phyloP scores from a whole-genome alignment of 1,284 basidiomycete genomes.

The Flammula alnicola region DNA sequence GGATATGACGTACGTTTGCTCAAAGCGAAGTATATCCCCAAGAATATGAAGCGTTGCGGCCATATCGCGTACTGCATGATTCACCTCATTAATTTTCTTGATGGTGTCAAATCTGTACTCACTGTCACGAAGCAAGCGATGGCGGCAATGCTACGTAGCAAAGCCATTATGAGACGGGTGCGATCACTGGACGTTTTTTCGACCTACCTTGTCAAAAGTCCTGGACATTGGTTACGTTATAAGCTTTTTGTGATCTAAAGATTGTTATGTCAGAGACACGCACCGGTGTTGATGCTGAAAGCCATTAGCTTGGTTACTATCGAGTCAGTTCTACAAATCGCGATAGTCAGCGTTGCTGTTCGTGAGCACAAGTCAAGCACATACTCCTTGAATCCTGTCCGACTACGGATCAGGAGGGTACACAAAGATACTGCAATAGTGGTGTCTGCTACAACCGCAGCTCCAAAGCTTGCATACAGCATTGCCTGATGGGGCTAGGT shows the following conservation, averaged over 20 bases:
- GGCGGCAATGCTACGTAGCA: conserved; percentile 22
- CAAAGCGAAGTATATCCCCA: conserved; percentile 36
- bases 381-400: conserved; percentile 32
- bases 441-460: conserved; percentile 28
- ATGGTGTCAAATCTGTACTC: neutral
- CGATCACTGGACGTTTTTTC: neutral
- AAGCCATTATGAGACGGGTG: neutral
- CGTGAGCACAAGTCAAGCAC: neutral
- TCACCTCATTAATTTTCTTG: neutral
- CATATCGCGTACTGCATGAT: conserved; percentile 31
- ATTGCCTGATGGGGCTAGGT: conserved; percentile 9
- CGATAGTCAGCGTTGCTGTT: neutral
- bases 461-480: conserved; percentile 29
- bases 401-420: conserved; percentile 27
- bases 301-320: conserved; percentile 32
- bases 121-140: conserved; percentile 34
- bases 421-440: conserved; percentile 32
- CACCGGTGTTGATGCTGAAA: conserved; percentile 36
- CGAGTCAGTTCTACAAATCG: conserved; percentile 22
- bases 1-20: conserved; percentile 29
- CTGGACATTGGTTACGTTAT: conserved; percentile 1
- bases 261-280: neutral
- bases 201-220: conserved; percentile 23
- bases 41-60: conserved; percentile 35
- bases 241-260: neutral